Evolutionary conservation across 2,329 filamentous ascomycete species (phyloP).

Genomic region (Colletotrichum karsti): DNA sequence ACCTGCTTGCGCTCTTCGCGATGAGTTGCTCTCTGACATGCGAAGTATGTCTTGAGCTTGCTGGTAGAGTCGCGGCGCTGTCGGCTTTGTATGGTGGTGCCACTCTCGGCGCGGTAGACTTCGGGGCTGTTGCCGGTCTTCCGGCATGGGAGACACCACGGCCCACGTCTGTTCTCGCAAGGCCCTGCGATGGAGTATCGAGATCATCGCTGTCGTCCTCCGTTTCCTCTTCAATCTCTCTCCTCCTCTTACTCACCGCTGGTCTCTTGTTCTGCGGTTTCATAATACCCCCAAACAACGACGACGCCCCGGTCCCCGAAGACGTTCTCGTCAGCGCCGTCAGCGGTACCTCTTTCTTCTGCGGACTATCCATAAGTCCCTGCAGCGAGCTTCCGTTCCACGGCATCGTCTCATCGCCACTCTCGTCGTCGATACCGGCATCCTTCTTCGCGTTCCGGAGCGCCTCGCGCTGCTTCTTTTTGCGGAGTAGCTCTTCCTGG

Average conservation of each 20-base stretch:
- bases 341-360: slow-evolving; percentile 36
- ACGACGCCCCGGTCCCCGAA: slow-evolving; percentile 36
- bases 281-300: slow-evolving; percentile 32
- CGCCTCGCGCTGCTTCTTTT: slow-evolving; percentile 44
- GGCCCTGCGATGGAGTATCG: neutral
- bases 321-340: slow-evolving; percentile 35
- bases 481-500: slow-evolving; percentile 43
- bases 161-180: neutral
- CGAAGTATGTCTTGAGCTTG: neutral
- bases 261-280: slow-evolving; percentile 13
- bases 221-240: neutral
- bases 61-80: neutral
- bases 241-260: slow-evolving; percentile 21
- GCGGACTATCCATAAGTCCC: slow-evolving; percentile 53
- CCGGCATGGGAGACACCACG: no score
- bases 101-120: neutral
- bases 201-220: slow-evolving; percentile 26
- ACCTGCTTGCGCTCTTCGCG: neutral
- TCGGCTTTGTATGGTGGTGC: neutral
- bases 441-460: slow-evolving; percentile 32
- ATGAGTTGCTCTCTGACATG: neutral
- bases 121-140: neutral
- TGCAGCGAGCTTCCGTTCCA: slow-evolving; percentile 45
- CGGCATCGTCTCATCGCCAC: slow-evolving; percentile 36
- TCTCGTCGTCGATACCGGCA: slow-evolving; percentile 35